These are phyloP conservation scores for Curvularia sp. DNA, from an alignment of 2,329 filamentous ascomycete genomes.

Conservation along the genomic window DNA sequence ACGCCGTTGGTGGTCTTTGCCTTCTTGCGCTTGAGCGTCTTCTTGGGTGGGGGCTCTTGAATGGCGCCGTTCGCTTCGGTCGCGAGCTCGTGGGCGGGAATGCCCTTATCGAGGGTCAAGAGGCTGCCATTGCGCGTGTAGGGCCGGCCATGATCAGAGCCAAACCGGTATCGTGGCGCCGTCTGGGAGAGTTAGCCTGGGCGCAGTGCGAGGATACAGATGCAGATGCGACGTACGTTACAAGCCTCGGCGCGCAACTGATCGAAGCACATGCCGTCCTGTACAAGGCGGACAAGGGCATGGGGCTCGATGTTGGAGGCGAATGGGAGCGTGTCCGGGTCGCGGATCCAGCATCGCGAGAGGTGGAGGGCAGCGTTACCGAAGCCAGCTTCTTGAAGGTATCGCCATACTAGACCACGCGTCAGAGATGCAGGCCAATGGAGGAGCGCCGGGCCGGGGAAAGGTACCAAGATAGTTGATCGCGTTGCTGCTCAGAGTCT, in stretches of 20 bases:
- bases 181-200: constrained; percentile 36
- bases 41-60: constrained; percentile 42
- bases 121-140: constrained; percentile 50
- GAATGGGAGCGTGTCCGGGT: constrained; percentile 68
- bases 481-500: constrained; percentile 64
- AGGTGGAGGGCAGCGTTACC: constrained; percentile 66
- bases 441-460: constrained; percentile 4
- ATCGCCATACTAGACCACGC: constrained; percentile 64
- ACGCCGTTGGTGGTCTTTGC: constrained; percentile 43
- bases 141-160: constrained; percentile 49
- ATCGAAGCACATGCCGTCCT: constrained; percentile 65
- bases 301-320: constrained; percentile 65
- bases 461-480: constrained; percentile 65
- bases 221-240: constrained; percentile 35
- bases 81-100: constrained; percentile 45
- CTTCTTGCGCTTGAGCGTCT: constrained; percentile 46
- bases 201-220: not conserved
- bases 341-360: constrained; percentile 67
- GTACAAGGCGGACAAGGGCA: constrained; percentile 66
- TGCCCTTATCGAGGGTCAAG: constrained; percentile 46
- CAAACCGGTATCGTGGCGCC: constrained; percentile 47
- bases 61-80: constrained; percentile 44
- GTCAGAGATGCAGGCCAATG: constrained; percentile 20
- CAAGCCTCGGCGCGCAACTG: constrained; percentile 49
- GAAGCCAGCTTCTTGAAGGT: constrained; percentile 55